Evolutionary conservation across 345 rosid genomes (phyloP), one percentile per base, ranked within the genome.

Genomic region (Heritiera littoralis): DNA sequence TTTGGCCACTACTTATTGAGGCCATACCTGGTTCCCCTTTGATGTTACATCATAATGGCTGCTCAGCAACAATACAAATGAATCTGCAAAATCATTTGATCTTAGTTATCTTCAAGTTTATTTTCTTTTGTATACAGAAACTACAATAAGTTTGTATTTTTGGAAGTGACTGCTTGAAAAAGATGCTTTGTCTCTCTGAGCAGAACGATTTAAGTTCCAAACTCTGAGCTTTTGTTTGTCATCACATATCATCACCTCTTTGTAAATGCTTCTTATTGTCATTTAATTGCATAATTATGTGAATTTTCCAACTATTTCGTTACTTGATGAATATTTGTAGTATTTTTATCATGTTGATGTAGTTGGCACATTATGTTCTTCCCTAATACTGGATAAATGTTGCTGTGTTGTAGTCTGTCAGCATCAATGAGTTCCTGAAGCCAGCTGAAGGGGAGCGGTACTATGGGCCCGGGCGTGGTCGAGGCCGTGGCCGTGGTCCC

Each of bases 381-480:
- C 14, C 64, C 64, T 13, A 30, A 32, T 15, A 7, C 20, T 15
- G 5, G 1, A 23, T 23, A 7, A 9, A 41, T 41, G 43, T 5
- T 49, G n/a, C 5, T 35, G n/a, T 7, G 18, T 72, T n/a, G 48
- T 75, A 96, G 98, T 64, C 95, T 85, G 90, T 94, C 40, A 93
- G 88, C 90, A 96, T 96, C 74, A 96, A 86, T 65, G 98, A 94
- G 85, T 96, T 96, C 81, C 87, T 95, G 87, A 96, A 94, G 90
- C 99, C 99, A 74, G 92, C 93, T 65, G 98, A 89, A 38, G 97
- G 97, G 28, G 95, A 87, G 88, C 89, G 82, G 78, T 81, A 72
- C 88, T 81, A 83, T 80, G 78, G 75, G 58, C 80, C 85, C 1
- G 89, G 93, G 28, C 89, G 97, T 0, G 94, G 97, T 0, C 84